phyloP scores from a whole-genome alignment of 2,329 filamentous ascomycete species.

The Albifimbria verrucaria region DNA sequence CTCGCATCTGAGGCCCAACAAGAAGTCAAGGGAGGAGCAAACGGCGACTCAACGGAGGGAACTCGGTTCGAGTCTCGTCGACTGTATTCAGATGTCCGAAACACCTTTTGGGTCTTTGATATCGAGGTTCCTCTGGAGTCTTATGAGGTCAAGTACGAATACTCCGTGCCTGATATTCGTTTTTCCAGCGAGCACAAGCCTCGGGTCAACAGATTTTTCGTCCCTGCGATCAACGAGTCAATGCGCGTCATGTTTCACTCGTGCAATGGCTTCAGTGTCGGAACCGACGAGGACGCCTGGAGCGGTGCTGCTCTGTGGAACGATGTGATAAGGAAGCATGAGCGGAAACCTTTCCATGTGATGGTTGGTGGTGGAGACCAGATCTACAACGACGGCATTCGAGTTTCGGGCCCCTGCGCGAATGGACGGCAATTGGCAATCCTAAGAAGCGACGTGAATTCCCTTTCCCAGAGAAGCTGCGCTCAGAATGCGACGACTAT shows the following conservation, averaged over 20 bases:
- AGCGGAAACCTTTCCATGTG: constrained; percentile 82
- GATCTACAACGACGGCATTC: constrained; percentile 92
- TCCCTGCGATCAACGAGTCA: constrained; percentile 76
- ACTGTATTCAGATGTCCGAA: constrained; percentile 62
- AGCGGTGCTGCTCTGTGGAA: constrained; percentile 94
- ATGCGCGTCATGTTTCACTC: constrained; percentile 99
- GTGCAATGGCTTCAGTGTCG: constrained; percentile 93
- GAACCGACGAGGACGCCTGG: constrained; percentile 80
- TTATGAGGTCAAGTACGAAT: constrained; percentile 73
- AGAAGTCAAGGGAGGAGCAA: constrained; percentile 23
- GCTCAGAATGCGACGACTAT: constrained; percentile 81
- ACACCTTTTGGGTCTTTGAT: constrained; percentile 94
- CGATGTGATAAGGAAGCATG: constrained; percentile 81
- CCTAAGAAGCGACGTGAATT: constrained; percentile 76
- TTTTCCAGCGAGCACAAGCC: constrained; percentile 57
- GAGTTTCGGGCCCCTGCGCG: constrained; percentile 78
- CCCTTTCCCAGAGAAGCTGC: constrained; percentile 74
- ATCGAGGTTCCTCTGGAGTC: constrained; percentile 71
- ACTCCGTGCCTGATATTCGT: constrained; percentile 65
- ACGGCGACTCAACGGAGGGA: constrained; percentile 41
- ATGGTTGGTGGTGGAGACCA: constrained; percentile 95
- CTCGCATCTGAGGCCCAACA: constrained; percentile 16
- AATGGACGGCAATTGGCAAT: constrained; percentile 82
- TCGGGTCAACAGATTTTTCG: constrained; percentile 70
- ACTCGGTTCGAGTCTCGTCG: constrained; percentile 33